Base-by-base conservation (phyloP, 257 asterid genomes). In the Perilla frutescens region DNA sequence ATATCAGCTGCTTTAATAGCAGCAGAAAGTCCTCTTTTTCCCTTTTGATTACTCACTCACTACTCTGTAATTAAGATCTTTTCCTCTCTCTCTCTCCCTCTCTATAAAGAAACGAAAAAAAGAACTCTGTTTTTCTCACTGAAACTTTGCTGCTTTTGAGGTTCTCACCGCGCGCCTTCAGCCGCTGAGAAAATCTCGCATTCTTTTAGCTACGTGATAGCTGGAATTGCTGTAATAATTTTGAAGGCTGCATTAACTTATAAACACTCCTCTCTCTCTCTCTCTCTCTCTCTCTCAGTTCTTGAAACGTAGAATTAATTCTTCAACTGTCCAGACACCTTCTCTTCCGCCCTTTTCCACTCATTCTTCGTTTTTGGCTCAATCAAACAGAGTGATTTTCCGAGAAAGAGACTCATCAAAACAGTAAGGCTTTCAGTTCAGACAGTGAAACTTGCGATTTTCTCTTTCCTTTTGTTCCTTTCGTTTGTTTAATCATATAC, bases 1-100 rank as follows among this genome's bases (percentile, higher is more conserved):
- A 80, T 83, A 80, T 75, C 34, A 59, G 57, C 72, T 43, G 55
- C 67, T 73, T 75, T 78, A 71, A 45, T 76, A 73, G 76, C 61
- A 20, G 66, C 70, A 74, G 65, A 81, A 78, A 81, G 76, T 72
- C 76, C 14, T 72, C 64, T 62, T 72, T 20, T 64, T 50, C 40
- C 36, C 75, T 39, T 53, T 71, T 59, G 29, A 63, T 66, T 47
- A 49, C 62, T 80, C 81, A 29, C 80, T 64, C 73, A 37, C 53
- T 60, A 39, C 12, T 59, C 76, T 53, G 62, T 66, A 59, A 50
- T 34, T 61, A 68, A 73, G 31, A 39, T 57, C 59, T 14, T 2
- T 48, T 37, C 44, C 74, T 10, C 51, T 44, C 61, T 57, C 13
- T 26, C 70, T 31, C 58, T 34, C 53, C 1, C 14, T 15, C 58